Evolutionary conservation across 2,329 filamentous ascomycete species (phyloP).

Genomic region (Sordariomycetes sp.): DNA sequence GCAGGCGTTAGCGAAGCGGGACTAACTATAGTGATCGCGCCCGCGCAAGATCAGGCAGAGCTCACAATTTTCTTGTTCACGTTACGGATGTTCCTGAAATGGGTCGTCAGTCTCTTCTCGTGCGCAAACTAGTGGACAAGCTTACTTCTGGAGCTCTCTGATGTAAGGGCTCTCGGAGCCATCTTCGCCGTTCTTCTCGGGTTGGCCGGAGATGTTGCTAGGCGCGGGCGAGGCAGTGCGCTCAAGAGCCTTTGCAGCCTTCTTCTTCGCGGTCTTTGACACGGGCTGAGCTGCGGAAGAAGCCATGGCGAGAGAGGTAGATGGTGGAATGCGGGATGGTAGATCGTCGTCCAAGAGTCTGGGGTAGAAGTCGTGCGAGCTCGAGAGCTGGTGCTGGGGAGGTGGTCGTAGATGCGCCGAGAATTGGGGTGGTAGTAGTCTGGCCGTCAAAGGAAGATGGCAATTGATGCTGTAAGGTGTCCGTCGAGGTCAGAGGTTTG

Average conservation of each 20-base stretch:
- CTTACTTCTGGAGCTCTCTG: slow-evolving; percentile 84
- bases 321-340: background rate
- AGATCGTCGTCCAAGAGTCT: background rate
- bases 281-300: slow-evolving; percentile 51
- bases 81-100: slow-evolving; percentile 75
- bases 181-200: slow-evolving; percentile 44
- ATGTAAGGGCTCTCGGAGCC: slow-evolving; percentile 67
- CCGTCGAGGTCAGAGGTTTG: too few relatives aligned
- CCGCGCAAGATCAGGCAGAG: slow-evolving; percentile 13
- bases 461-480: too few relatives aligned
- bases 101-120: background rate
- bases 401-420: too few relatives aligned
- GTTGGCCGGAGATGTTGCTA: slow-evolving; percentile 32
- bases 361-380: background rate
- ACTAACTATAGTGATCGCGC: too few relatives aligned
- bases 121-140: background rate
- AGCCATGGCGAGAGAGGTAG: slow-evolving; percentile 41
- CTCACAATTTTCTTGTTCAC: slow-evolving; percentile 89
- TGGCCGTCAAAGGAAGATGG: too few relatives aligned
- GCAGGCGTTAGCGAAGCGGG: background rate
- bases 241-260: slow-evolving; percentile 40
- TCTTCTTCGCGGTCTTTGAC: slow-evolving; percentile 63
- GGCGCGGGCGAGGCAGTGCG: slow-evolving; percentile 48
- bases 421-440: too few relatives aligned
- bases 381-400: slow-evolving; percentile 1